Conservation (phyloP, 371 early-diverging fungal genomes). For the Rhizopus sp. region DNA sequence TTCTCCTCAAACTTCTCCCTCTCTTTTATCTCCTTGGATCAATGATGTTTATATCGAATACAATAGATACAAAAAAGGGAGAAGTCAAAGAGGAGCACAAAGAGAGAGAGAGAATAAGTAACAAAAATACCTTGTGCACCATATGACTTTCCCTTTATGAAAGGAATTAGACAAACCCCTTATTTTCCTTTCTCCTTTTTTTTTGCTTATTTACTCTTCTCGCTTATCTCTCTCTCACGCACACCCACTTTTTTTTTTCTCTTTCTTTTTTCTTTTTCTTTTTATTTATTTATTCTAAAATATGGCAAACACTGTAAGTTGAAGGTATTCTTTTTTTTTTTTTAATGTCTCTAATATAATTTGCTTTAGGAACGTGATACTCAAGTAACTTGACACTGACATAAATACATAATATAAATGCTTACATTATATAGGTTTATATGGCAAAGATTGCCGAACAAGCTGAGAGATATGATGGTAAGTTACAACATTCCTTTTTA, state of each 20-base stretch:
- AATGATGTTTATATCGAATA: not conserved
- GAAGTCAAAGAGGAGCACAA: not conserved
- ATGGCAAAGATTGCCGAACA: constrained; percentile 99
- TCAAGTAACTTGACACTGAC: constrained; percentile 17
- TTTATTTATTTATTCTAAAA: constrained; percentile 4
- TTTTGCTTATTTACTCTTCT: constrained; percentile 1
- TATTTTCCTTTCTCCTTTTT: constrained; percentile 1
- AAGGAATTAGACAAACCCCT: no score
- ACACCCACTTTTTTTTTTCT: not conserved
- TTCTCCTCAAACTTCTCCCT: no score
- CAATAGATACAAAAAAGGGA: not conserved
- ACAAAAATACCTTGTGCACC: not conserved
- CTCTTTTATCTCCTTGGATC: not conserved
- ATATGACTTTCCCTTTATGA: no score
- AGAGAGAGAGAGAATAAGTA: not conserved
- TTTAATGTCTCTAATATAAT: not conserved
- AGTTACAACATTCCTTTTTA: not conserved
- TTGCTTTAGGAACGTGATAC: constrained; percentile 46
- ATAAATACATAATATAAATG: constrained; percentile 1
- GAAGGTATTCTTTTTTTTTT: not conserved
- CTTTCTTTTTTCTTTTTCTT: constrained; percentile 1
- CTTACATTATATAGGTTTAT: constrained; percentile 39
- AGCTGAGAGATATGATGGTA: constrained; percentile 96
- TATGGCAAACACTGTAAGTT: constrained; percentile 13
- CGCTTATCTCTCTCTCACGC: not conserved